Conservation (phyloP, 108 stramenopile species). For the Craspedostauros australis region DNA sequence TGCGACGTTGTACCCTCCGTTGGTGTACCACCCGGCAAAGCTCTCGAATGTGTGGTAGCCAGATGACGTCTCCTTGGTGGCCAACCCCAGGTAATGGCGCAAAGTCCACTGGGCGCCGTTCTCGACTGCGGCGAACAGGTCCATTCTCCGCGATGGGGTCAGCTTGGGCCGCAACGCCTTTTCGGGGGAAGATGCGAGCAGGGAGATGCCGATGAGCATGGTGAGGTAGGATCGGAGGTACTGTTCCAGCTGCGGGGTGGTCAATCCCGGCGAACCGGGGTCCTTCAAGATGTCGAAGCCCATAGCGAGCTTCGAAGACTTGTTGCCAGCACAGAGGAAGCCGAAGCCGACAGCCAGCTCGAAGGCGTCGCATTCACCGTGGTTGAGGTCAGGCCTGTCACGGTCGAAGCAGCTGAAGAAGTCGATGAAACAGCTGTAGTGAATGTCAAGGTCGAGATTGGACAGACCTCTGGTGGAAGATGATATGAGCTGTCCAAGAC, state of each 20-base stretch:
- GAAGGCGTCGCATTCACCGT: conserved; percentile 47
- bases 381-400: conserved; percentile 14
- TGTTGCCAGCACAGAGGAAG: conserved; percentile 83
- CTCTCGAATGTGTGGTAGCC: conserved; percentile 64
- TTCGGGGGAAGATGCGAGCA: conserved; percentile 46
- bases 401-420: conserved; percentile 71
- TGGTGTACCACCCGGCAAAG: conserved; percentile 88
- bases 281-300: conserved; percentile 75
- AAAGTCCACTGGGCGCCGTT: conserved; percentile 82
- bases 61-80: conserved; percentile 15
- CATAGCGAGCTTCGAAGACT: conserved; percentile 70
- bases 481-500: conserved; percentile 23
- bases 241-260: conserved; percentile 51
- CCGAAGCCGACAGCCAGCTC: conserved; percentile 81
- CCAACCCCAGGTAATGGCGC: conserved; percentile 51
- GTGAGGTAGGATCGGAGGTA: conserved; percentile 77
- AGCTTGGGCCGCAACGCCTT: conserved; percentile 33
- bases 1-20: conserved; percentile 79
- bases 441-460: conserved; percentile 39
- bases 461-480: conserved; percentile 10
- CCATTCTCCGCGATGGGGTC: conserved; percentile 22
- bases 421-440: conserved; percentile 58
- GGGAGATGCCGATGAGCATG: conserved; percentile 73
- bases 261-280: conserved; percentile 38
- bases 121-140: conserved; percentile 61